A percentile compares a stretch with the other conserved stretches of the same genome.
Conservation (phyloP, 2,329 filamentous ascomycete species). For the Phialocephala sp. region DNA sequence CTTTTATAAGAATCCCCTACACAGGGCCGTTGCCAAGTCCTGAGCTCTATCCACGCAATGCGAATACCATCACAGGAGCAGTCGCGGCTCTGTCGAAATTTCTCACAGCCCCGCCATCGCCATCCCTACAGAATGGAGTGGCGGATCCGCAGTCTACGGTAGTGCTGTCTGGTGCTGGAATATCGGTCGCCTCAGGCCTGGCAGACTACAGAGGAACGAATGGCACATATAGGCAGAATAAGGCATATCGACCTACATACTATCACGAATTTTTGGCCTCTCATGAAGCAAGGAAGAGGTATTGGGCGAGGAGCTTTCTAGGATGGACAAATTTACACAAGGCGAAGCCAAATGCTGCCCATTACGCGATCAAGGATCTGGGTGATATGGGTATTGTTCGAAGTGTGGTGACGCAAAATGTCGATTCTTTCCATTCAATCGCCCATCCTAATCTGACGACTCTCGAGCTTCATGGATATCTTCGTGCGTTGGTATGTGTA, state of each 20-base stretch:
- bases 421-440: conserved; percentile 87
- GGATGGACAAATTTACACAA: conserved; percentile 85
- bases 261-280: conserved; percentile 84
- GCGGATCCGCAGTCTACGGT: conserved; percentile 56
- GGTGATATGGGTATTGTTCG: conserved; percentile 74
- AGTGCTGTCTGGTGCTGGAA: conserved; percentile 81
- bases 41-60: conserved; percentile 73
- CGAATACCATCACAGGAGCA: conserved; percentile 72
- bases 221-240: conserved; percentile 92
- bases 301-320: conserved; percentile 94
- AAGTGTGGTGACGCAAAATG: conserved; percentile 90
- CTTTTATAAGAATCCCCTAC: conserved; percentile 84
- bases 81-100: conserved; percentile 80
- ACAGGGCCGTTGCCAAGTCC: conserved; percentile 81
- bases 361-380: conserved; percentile 77
- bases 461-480: conserved; percentile 89
- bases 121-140: conserved; percentile 48
- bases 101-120: conserved; percentile 65
- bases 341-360: conserved; percentile 79
- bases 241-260: conserved; percentile 89
- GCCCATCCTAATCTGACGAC: conserved; percentile 79
- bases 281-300: conserved; percentile 87
- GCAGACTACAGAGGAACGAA: conserved; percentile 90
- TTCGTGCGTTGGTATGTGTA: conserved; percentile 80
- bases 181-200: conserved; percentile 90